Percentiles rank a stretch among this genome's conserved stretches.
These are phyloP conservation scores for button mushroom (Agaricus bisporus) DNA, from an alignment of 768 basidiomycete species.

Conservation along the genomic window DNA sequence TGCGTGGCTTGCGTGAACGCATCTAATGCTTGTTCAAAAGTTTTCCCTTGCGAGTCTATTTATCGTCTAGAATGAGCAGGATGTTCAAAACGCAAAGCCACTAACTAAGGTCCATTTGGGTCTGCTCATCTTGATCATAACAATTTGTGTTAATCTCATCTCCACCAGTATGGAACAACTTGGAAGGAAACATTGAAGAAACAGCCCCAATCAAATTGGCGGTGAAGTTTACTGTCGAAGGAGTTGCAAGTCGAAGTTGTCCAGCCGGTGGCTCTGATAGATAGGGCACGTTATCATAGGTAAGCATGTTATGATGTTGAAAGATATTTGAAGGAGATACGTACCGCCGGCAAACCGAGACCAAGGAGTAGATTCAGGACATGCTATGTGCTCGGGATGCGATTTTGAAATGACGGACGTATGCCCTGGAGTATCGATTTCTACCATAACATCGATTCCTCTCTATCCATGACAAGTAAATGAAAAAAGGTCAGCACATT, in stretches of 20 bases:
- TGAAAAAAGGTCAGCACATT: background rate
- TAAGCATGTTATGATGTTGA: background rate
- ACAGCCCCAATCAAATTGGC: slow-evolving; percentile 44
- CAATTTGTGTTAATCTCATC: slow-evolving; percentile 73
- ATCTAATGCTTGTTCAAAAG: slow-evolving; percentile 57
- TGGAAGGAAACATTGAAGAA: slow-evolving; percentile 44
- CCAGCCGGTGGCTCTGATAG: slow-evolving; percentile 71
- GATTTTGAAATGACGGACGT: slow-evolving; percentile 60
- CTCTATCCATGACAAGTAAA: slow-evolving; percentile 28
- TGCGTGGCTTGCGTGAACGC: slow-evolving; percentile 57
- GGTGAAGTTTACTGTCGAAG: slow-evolving; percentile 56
- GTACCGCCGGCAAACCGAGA: slow-evolving; percentile 47
- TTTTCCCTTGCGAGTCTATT: slow-evolving; percentile 34
- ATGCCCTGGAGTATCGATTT: slow-evolving; percentile 85
- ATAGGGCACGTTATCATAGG: background rate
- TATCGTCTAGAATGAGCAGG: background rate
- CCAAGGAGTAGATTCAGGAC: slow-evolving; percentile 57
- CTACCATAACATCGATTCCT: slow-evolving; percentile 69
- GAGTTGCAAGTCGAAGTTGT: slow-evolving; percentile 67
- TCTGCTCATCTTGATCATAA: slow-evolving; percentile 53
- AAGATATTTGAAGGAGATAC: background rate
- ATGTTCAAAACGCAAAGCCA: slow-evolving; percentile 10
- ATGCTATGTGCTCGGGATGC: slow-evolving; percentile 74
- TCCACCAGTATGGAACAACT: slow-evolving; percentile 73
- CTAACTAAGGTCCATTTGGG: slow-evolving; percentile 46